A percentile compares a stretch with the other conserved stretches of the same genome.
phyloP scores from a whole-genome alignment of 371 early-diverging fungal species.

The Mucor mucedo region DNA sequence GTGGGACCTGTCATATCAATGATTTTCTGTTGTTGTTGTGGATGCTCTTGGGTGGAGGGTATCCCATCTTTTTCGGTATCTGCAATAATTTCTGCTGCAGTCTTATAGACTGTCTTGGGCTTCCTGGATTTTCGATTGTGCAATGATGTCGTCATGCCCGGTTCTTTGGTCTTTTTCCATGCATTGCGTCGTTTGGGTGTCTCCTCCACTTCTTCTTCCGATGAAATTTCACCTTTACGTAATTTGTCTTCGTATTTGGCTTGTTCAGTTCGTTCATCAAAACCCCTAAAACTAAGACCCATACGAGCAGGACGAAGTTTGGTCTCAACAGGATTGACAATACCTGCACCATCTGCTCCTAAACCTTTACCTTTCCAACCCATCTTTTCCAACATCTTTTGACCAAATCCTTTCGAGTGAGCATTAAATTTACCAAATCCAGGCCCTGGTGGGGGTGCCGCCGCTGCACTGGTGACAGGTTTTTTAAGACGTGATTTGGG shows the following conservation, averaged over 20 bases:
- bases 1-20: slow-evolving; percentile 83
- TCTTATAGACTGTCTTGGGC: slow-evolving; percentile 69
- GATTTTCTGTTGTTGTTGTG: slow-evolving; percentile 63
- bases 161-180: slow-evolving; percentile 47
- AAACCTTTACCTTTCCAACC: slow-evolving; percentile 83
- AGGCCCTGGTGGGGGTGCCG: slow-evolving; percentile 46
- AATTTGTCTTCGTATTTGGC: slow-evolving; percentile 53
- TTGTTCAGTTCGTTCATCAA: slow-evolving; percentile 71
- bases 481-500: too few species aligned
- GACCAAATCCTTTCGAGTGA: slow-evolving; percentile 74
- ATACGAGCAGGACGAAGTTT: slow-evolving; percentile 79
- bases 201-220: slow-evolving; percentile 36
- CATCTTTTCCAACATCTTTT: slow-evolving; percentile 85
- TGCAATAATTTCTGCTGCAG: slow-evolving; percentile 70
- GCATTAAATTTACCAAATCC: slow-evolving; percentile 84
- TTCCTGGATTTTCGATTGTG: slow-evolving; percentile 34
- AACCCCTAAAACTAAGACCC: slow-evolving; percentile 82
- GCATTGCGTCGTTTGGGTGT: slow-evolving; percentile 39
- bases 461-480: neutral
- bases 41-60: slow-evolving; percentile 22
- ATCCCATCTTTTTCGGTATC: slow-evolving; percentile 24
- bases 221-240: slow-evolving; percentile 25
- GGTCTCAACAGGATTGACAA: slow-evolving; percentile 87
- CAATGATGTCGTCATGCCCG: too few species aligned
- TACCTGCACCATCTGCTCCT: slow-evolving; percentile 83